phyloP scores from a whole-genome alignment of 2,329 filamentous ascomycete genomes.

The Fusarium burgessii region DNA sequence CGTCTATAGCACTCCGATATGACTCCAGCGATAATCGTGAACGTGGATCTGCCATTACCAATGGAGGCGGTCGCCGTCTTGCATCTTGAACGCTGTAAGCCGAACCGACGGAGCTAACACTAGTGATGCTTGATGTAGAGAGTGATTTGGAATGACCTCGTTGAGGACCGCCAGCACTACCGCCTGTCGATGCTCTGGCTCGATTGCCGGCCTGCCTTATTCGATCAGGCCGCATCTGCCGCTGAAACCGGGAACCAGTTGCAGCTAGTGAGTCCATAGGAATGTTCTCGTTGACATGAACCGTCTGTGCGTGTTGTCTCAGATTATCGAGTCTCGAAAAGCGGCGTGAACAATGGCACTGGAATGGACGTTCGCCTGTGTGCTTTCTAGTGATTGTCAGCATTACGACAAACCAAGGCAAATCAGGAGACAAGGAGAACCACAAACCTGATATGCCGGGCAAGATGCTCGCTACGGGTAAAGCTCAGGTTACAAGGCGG shows the following conservation, averaged over 20 bases:
- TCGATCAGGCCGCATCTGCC: slow-evolving; percentile 89
- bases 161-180: slow-evolving; percentile 76
- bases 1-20: slow-evolving; percentile 72
- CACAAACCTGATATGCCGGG: slow-evolving; percentile 86
- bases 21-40: slow-evolving; percentile 76
- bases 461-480: slow-evolving; percentile 94
- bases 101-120: slow-evolving; percentile 75
- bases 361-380: slow-evolving; percentile 95
- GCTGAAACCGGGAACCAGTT: slow-evolving; percentile 89
- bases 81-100: slow-evolving; percentile 74
- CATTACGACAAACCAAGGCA: slow-evolving; percentile 1
- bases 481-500: slow-evolving; percentile 95
- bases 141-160: slow-evolving; percentile 87
- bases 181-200: slow-evolving; percentile 80
- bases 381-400: slow-evolving; percentile 76
- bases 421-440: not conserved
- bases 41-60: slow-evolving; percentile 84
- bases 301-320: slow-evolving; percentile 95
- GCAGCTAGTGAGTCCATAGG: slow-evolving; percentile 93
- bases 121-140: slow-evolving; percentile 88
- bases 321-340: slow-evolving; percentile 97
- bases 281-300: slow-evolving; percentile 97
- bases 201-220: slow-evolving; percentile 79
- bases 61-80: slow-evolving; percentile 80
- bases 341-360: slow-evolving; percentile 92